Evolutionary conservation across 139 green algal species (phyloP), one percentile per base, ranked within the genome.

Genomic region (Tetraselmis striata): DNA sequence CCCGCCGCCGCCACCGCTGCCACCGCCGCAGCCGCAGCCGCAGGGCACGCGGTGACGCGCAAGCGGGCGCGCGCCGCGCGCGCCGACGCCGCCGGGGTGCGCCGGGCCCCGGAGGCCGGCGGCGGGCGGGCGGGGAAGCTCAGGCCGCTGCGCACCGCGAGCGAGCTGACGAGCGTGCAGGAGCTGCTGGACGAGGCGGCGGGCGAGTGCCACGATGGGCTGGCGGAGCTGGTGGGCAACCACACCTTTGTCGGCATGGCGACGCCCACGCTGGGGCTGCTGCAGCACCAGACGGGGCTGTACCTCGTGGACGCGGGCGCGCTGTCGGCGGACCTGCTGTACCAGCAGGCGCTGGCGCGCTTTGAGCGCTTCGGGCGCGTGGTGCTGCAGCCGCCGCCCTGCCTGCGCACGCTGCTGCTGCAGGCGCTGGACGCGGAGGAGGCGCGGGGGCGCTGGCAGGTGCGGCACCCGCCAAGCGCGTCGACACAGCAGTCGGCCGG

Each of bases 241-340:
- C 86, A 92, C 80, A 92, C 85, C 1, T 96, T 91, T 31, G 95
- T 98, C n/a, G 95, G 95, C 77, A 89, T 96, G 88, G 92, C 91
- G 59, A 80, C 86, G 31, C 83, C 89, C 58, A 86, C 58, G 25
- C 80, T 86, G 27, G 91, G 82, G 0, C 83, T 98, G 76, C 80
- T 98, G 79, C 95, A 98, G 88, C 88, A 94, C 82, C 85, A 88
- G 59, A 98, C 95, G 5, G 86, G 89, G 80, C 91, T 98, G 32
- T 98, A 96, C 85, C 86, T 98, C 1, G 81, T 94, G 1, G 89
- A 98, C 80, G 31, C 94, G 18, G 31, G 78, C 1, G 30, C 77
- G 0, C 79, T 97, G 28, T 92, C 85, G n/a, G 67, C 85, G 2
- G 95, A 98, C 85, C 84, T 98, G 77, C 91, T 96, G 67, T 96